A percentile compares a stretch with the other conserved stretches of the same genome.
phyloP scores from a whole-genome alignment of 192 early-diverging fungal species.

The Mycoemilia scoparia region DNA sequence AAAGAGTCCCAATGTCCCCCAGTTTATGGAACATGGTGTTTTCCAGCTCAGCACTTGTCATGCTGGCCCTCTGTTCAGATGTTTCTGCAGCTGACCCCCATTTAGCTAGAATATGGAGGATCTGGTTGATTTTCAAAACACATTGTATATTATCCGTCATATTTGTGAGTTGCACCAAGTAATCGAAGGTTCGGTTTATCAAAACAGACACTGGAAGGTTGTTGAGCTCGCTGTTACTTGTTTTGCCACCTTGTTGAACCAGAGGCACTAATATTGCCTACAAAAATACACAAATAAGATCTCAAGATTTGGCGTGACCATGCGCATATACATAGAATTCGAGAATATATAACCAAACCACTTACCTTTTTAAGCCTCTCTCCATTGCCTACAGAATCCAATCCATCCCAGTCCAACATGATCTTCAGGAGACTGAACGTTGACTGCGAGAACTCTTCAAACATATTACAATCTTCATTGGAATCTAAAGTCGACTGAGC shows the following conservation, averaged over 20 bases:
- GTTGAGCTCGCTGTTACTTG: conserved; percentile 7
- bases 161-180: conserved; percentile 4
- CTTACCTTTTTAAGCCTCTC: too few relatives aligned
- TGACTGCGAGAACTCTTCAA: conserved; percentile 6
- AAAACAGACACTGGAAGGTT: conserved; percentile 2
- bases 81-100: conserved; percentile 6
- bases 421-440: conserved; percentile 15
- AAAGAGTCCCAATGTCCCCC: conserved; percentile 8
- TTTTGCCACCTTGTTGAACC: conserved; percentile 10
- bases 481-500: too few relatives aligned
- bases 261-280: conserved; percentile 8
- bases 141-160: conserved; percentile 5
- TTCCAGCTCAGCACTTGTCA: conserved; percentile 6
- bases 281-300: conserved; percentile 2
- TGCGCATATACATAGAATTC: background rate
- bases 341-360: background rate
- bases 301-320: too few relatives aligned
- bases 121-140: conserved; percentile 8
- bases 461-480: too few relatives aligned
- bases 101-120: conserved; percentile 9
- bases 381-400: too few relatives aligned
- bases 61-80: background rate
- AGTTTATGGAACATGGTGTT: conserved; percentile 21
- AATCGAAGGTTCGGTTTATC: conserved; percentile 22
- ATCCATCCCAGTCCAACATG: conserved; percentile 20